Percentiles rank a stretch among this genome's conserved stretches.
These are phyloP conservation scores for Umbelopsis vinacea DNA, from an alignment of 192 early-diverging fungal genomes.

Conservation along the genomic window DNA sequence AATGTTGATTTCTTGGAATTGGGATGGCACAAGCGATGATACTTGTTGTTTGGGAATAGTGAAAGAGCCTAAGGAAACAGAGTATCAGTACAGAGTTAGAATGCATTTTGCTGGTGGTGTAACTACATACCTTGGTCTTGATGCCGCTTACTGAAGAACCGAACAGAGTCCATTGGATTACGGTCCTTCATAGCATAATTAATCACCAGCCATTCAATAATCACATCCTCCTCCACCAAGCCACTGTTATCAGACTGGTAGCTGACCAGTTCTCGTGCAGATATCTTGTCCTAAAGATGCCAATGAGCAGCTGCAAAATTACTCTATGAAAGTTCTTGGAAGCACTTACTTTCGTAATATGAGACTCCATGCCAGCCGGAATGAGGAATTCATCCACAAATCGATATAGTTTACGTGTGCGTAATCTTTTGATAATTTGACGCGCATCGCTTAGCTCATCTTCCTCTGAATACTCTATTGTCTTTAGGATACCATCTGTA, in stretches of 20 bases:
- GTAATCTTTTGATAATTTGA: conserved; percentile 70
- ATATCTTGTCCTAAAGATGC: conserved; percentile 46
- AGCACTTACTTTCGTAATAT: conserved; percentile 46
- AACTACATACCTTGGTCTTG: neutral
- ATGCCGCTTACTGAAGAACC: conserved; percentile 69
- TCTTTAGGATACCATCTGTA: conserved; percentile 81
- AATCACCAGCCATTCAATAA: conserved; percentile 67
- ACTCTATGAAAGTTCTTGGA: neutral
- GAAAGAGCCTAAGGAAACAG: conserved; percentile 46
- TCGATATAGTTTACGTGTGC: conserved; percentile 83
- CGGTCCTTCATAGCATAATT: conserved; percentile 78
- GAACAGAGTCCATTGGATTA: conserved; percentile 80
- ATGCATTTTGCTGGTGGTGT: neutral
- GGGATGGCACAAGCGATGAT: conserved; percentile 69
- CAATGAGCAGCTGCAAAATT: neutral
- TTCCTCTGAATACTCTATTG: conserved; percentile 65
- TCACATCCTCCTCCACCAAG: conserved; percentile 67
- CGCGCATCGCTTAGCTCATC: conserved; percentile 69
- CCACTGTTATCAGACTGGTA: conserved; percentile 50
- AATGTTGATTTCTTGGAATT: conserved; percentile 71
- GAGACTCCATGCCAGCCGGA: conserved; percentile 50
- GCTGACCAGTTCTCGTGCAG: conserved; percentile 60
- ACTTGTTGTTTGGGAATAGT: conserved; percentile 69
- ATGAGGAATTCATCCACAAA: conserved; percentile 81
- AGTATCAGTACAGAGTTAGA: neutral